Evolutionary conservation across 2,329 filamentous ascomycete species (phyloP).

Genomic region (Ophiocordyceps camponoti-rufipedis): DNA sequence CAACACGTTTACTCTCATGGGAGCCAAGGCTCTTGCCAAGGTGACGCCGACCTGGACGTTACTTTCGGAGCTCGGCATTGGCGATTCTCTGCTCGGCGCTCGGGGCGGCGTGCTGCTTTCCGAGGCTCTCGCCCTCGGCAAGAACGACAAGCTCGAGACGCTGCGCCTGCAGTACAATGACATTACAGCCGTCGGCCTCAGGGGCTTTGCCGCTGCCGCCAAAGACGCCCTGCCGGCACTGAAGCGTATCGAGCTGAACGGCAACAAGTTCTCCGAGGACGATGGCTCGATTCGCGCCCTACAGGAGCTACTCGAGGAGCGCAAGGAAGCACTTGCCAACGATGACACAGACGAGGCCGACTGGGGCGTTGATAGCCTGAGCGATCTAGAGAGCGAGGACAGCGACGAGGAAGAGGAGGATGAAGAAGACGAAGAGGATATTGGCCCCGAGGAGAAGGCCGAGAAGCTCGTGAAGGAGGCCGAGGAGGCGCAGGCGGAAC

Average conservation of each 20-base stretch:
- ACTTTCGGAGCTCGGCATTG: constrained; percentile 69
- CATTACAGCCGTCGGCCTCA: constrained; percentile 60
- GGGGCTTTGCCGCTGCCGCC: constrained; percentile 50
- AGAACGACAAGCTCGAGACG: constrained; percentile 63
- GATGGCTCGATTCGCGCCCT: constrained; percentile 54
- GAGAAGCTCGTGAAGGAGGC: constrained; percentile 54
- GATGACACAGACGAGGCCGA: constrained; percentile 54
- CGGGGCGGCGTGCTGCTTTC: constrained; percentile 62
- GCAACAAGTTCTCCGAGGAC: constrained; percentile 85
- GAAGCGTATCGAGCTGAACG: constrained; percentile 81
- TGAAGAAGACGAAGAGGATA: constrained; percentile 23
- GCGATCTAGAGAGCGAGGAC: constrained; percentile 66
- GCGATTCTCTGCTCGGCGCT: constrained; percentile 68
- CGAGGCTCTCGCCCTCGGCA: constrained; percentile 52
- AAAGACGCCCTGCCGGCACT: constrained; percentile 53
- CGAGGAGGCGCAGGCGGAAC: constrained; percentile 54
- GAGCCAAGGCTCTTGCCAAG: constrained; percentile 59
- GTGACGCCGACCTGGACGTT: constrained; percentile 58
- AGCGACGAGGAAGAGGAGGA: constrained; percentile 29
- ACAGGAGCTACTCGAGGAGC: constrained; percentile 52
- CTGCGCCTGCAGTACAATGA: constrained; percentile 89
- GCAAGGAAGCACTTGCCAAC: constrained; percentile 57
- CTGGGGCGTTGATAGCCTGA: constrained; percentile 73
- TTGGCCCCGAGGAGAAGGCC: constrained; percentile 41
- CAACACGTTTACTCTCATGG: constrained; percentile 81